Conservation (phyloP, 179 eudicot species). For the Beta lomatogona region DNA sequence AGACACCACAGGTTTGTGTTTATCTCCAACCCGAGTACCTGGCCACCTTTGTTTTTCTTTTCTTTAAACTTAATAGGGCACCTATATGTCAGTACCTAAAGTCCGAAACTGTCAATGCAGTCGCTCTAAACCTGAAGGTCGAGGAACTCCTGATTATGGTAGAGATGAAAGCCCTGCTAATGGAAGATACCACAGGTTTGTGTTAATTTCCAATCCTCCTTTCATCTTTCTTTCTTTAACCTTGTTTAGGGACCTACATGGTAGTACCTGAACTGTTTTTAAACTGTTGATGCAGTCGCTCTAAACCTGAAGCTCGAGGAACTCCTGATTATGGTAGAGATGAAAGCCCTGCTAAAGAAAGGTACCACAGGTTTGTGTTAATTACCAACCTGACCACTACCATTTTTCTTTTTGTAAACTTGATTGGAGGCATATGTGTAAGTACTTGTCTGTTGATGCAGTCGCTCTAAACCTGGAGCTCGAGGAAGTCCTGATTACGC, state of each 20-base stretch:
- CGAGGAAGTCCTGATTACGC: constrained; percentile 42
- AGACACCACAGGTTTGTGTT: constrained; percentile 50
- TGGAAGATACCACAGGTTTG: constrained; percentile 57
- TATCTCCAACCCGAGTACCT: neutral
- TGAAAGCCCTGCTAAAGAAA: constrained; percentile 38
- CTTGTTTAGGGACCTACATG: neutral
- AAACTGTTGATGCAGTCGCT: constrained; percentile 9
- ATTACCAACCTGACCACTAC: neutral
- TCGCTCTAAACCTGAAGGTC: constrained; percentile 22
- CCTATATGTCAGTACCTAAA: no score
- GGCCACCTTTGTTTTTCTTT: neutral
- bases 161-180: constrained; percentile 37
- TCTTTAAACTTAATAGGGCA: neutral
- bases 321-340: constrained; percentile 42
- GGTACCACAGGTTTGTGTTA: constrained; percentile 51
- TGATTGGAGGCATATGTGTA: neutral
- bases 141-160: constrained; percentile 44
- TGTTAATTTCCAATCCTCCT: neutral
- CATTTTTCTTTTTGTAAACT: neutral
- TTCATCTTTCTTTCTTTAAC: neutral
- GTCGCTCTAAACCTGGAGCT: constrained; percentile 18
- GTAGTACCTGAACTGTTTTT: no score
- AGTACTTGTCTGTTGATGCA: neutral
- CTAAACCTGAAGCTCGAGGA: constrained; percentile 29
- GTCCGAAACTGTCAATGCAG: neutral